phyloP scores from a whole-genome alignment of 2,329 filamentous ascomycete species.

The Beauveria scarabaeidicola region DNA sequence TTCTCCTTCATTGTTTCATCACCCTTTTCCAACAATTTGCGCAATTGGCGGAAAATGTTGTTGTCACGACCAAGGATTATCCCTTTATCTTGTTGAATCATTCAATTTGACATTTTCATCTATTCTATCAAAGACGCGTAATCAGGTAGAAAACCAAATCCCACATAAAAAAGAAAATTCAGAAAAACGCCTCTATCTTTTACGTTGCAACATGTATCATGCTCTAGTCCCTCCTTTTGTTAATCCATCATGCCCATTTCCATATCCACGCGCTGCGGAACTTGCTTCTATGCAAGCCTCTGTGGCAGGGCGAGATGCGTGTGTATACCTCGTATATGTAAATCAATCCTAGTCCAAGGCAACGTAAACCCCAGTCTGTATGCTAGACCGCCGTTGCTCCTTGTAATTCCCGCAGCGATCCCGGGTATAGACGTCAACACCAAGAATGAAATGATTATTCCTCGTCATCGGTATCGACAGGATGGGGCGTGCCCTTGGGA shows the following conservation, averaged over 20 bases:
- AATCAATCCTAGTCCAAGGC: neutral
- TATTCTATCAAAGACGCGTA: neutral
- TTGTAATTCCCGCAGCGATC: no score
- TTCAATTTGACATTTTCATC: neutral
- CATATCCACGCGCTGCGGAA: neutral
- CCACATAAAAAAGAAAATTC: neutral
- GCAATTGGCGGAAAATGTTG: neutral
- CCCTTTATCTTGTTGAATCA: no score
- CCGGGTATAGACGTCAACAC: neutral
- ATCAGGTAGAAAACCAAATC: neutral
- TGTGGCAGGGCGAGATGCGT: neutral
- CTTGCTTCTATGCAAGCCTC: neutral
- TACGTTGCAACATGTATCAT: neutral
- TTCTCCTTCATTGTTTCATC: neutral
- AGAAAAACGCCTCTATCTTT: conserved; percentile 5
- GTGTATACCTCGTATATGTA: neutral
- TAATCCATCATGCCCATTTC: neutral
- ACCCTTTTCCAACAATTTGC: neutral
- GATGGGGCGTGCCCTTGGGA: conserved; percentile 75
- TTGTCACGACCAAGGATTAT: no score
- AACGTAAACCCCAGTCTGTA: neutral
- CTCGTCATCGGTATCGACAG: conserved; percentile 71
- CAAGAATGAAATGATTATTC: conserved; percentile 22
- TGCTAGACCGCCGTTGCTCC: no score
- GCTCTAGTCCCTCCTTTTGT: neutral